Evolutionary conservation across 2,329 filamentous ascomycete species (phyloP).

Genomic region (Triangularia verruculosa): DNA sequence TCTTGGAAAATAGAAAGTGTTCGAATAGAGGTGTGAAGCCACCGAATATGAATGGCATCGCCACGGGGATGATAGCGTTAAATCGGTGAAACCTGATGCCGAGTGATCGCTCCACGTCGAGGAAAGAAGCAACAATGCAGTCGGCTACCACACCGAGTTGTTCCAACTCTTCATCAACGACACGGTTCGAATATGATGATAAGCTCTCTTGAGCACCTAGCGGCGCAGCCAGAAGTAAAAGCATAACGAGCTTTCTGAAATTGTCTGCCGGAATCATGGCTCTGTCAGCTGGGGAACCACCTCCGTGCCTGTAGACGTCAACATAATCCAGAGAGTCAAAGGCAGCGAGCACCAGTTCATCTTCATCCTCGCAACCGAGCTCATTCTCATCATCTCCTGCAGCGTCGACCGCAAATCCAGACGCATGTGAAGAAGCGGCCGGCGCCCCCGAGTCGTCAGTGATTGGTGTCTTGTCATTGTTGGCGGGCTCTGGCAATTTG

Average conservation of each 20-base stretch:
- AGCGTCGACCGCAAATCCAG: conserved; percentile 38
- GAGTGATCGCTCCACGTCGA: conserved; percentile 61
- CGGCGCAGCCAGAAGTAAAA: conserved; percentile 65
- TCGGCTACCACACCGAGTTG: conserved; percentile 61
- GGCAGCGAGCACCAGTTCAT: conserved; percentile 65
- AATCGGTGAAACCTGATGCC: conserved; percentile 63
- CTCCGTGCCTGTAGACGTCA: conserved; percentile 56
- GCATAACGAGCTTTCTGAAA: conserved; percentile 66
- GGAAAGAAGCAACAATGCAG: conserved; percentile 63
- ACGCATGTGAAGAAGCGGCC: too few species aligned
- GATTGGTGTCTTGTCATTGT: conserved; percentile 8
- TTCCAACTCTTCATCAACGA: conserved; percentile 55
- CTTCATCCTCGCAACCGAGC: conserved; percentile 49
- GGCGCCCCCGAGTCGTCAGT: not conserved
- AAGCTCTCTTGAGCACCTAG: conserved; percentile 63
- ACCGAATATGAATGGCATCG: conserved; percentile 64
- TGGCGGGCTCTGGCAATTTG: conserved; percentile 37
- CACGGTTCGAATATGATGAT: conserved; percentile 56
- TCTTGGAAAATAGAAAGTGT: conserved; percentile 72
- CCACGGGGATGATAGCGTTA: conserved; percentile 55
- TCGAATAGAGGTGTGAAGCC: conserved; percentile 69
- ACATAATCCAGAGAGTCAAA: conserved; percentile 65
- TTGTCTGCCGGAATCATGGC: conserved; percentile 73
- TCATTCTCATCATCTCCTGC: conserved; percentile 44
- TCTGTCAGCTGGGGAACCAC: conserved; percentile 51